Percentiles rank a stretch among this genome's conserved stretches.
These are phyloP conservation scores for Pythium biforme DNA, from an alignment of 352 stramenopile genomes.

Conservation along the genomic window DNA sequence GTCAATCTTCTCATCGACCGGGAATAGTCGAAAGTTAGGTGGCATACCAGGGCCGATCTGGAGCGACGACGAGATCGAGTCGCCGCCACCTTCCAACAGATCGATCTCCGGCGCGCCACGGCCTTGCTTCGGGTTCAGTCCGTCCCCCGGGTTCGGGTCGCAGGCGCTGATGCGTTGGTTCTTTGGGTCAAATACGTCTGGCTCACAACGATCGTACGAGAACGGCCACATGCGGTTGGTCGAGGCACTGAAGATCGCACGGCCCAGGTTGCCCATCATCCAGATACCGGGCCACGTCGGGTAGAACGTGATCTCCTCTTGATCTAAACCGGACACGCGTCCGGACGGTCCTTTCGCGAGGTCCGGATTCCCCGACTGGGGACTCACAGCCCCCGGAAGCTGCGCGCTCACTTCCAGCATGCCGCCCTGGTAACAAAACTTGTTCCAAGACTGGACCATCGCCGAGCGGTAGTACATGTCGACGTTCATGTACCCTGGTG, in stretches of 20 bases:
- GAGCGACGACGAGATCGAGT: slow-evolving; percentile 70
- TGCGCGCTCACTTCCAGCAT: slow-evolving; percentile 88
- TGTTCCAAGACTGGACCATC: slow-evolving; percentile 94
- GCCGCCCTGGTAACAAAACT: slow-evolving; percentile 94
- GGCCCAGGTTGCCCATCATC: slow-evolving; percentile 14
- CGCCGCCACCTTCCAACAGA: slow-evolving; percentile 84
- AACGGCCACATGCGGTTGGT: slow-evolving; percentile 95
- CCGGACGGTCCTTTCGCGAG: slow-evolving; percentile 8
- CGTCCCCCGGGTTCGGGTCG: slow-evolving; percentile 87
- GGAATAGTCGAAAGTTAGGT: slow-evolving; percentile 43
- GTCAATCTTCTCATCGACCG: slow-evolving; percentile 26
- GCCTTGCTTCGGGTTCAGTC: slow-evolving; percentile 40
- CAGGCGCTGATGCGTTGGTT: slow-evolving; percentile 78
- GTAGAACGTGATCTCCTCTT: slow-evolving; percentile 40
- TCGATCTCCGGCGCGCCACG: slow-evolving; percentile 93
- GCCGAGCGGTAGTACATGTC: slow-evolving; percentile 53
- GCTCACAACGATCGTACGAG: slow-evolving; percentile 90
- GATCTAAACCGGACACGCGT: slow-evolving; percentile 52
- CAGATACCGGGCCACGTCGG: slow-evolving; percentile 40
- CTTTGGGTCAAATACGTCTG: slow-evolving; percentile 14
- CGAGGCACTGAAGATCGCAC: slow-evolving; percentile 33
- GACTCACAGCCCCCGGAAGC: slow-evolving; percentile 58
- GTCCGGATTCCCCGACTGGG: slow-evolving; percentile 16
- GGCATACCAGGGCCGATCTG: slow-evolving; percentile 82
- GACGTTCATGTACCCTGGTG: slow-evolving; percentile 25